Conservation (phyloP, 2,329 filamentous ascomycete genomes). For the Sporothrix phasma region DNA sequence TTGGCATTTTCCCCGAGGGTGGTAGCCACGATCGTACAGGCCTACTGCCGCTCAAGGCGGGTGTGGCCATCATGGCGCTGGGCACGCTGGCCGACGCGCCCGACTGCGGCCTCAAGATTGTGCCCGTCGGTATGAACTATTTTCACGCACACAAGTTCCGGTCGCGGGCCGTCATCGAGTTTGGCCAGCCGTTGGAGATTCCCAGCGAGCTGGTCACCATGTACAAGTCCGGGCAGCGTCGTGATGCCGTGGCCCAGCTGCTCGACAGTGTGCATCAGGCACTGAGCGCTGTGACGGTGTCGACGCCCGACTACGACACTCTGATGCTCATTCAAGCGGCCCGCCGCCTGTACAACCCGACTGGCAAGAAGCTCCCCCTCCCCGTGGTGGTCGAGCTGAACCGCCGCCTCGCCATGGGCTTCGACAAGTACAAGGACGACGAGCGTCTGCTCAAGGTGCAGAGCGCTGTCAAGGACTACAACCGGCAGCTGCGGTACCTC, state of each 20-base stretch:
- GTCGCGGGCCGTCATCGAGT: slow-evolving; percentile 90
- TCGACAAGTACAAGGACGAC: slow-evolving; percentile 86
- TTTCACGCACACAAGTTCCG: slow-evolving; percentile 98
- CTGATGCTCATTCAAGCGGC: slow-evolving; percentile 95
- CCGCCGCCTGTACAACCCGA: slow-evolving; percentile 84
- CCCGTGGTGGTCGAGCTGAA: slow-evolving; percentile 93
- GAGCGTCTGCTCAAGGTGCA: slow-evolving; percentile 69
- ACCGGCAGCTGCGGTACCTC: slow-evolving; percentile 73
- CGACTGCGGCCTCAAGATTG: slow-evolving; percentile 82
- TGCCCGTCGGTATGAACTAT: slow-evolving; percentile 98
- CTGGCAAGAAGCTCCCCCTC: slow-evolving; percentile 84
- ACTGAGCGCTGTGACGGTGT: slow-evolving; percentile 80
- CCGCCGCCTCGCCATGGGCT: slow-evolving; percentile 79
- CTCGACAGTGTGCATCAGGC: slow-evolving; percentile 80
- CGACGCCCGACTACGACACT: slow-evolving; percentile 88
- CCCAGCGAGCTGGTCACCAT: slow-evolving; percentile 71
- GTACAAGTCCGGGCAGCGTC: slow-evolving; percentile 72
- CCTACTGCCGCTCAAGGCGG: slow-evolving; percentile 84
- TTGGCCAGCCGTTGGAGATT: slow-evolving; percentile 80
- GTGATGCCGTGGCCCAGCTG: slow-evolving; percentile 77
- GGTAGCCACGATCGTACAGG: slow-evolving; percentile 92
- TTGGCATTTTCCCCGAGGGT: slow-evolving; percentile 95
- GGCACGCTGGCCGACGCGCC: slow-evolving; percentile 79
- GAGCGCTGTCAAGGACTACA: slow-evolving; percentile 71
- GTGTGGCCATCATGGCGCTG: slow-evolving; percentile 95